A percentile compares a stretch with the other conserved stretches of the same genome.
Evolutionary conservation across 108 stramenopile genomes (phyloP).

Genomic region (Craspedostauros australis): DNA sequence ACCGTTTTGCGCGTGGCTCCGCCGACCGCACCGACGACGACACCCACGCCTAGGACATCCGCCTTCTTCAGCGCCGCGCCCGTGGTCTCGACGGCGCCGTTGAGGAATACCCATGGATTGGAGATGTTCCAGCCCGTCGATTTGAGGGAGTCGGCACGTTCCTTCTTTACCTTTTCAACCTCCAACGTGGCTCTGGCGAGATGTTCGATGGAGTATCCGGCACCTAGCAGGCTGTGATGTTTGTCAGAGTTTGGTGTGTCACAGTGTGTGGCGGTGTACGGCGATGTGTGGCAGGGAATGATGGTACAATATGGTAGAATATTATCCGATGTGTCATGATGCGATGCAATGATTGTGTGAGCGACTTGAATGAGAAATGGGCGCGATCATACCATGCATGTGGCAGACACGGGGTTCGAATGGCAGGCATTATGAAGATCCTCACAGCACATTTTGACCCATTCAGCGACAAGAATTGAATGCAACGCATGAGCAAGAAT

Average conservation of each 20-base stretch:
- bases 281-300: neutral
- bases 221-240: slow-evolving; percentile 9
- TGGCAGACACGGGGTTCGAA: too few species aligned
- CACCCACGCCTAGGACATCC: slow-evolving; percentile 8
- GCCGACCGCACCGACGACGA: slow-evolving; percentile 7
- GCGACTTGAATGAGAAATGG: too few species aligned
- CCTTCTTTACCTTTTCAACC: slow-evolving; percentile 6
- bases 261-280: neutral
- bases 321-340: too few species aligned
- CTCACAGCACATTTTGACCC: too few species aligned
- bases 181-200: slow-evolving; percentile 16
- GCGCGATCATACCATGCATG: too few species aligned
- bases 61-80: slow-evolving; percentile 11
- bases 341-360: too few species aligned
- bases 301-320: neutral
- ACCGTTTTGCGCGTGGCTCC: too few species aligned
- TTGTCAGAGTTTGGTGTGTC: neutral
- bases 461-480: neutral
- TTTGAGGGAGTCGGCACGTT: slow-evolving; percentile 11
- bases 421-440: too few species aligned
- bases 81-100: slow-evolving; percentile 22
- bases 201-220: slow-evolving; percentile 21
- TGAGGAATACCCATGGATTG: slow-evolving; percentile 9
- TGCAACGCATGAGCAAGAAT: neutral
- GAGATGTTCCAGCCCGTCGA: slow-evolving; percentile 1